Evolutionary conservation across 192 early-diverging fungal genomes (phyloP), one percentile per base, ranked within the genome.

Genomic region (Physocladia obscura): DNA sequence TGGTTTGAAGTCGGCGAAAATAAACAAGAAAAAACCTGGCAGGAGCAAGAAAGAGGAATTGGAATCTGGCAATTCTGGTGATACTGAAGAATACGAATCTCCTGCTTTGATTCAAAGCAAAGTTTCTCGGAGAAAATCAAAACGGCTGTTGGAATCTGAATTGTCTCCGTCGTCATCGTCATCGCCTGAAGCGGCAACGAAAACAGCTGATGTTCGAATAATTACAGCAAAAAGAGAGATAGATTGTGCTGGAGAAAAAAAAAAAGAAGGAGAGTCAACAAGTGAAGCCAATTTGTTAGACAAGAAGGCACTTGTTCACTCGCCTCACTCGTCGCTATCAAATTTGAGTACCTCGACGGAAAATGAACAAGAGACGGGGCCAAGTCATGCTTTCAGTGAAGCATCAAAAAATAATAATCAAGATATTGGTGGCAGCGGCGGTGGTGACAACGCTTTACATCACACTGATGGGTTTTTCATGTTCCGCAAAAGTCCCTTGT

Each of bases 31-130:
- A 27, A 65, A 30, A 11, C 34, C n/a, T 21, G n/a, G 52, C 49
- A 29, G 63, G 19, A 39, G 61, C 61, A 31, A 58, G 19, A 8
- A 11, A 52, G 24, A 38, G 19, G 63, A 39, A 13, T 8, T 21
- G 19, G 47, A 50, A 32, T 44, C 49, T 30, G 63, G 63, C 6
- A 65, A 65, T 52, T 65, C 44, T 30, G 63, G 63, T 5, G 63
- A 65, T 36, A 51, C 49, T 21, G 63, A 65, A 65, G 63, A 65
- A 26, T 32, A 34, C 49, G n/a, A 44, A 44, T n/a, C 40, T 44
- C n/a, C n/a, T n/a, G n/a, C n/a, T n/a, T n/a, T n/a, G n/a, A n/a
- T n/a, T n/a, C n/a, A n/a, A 44, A 44, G 11, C 8, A 44, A 13
- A 44, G 40, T 44, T 44, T 44, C 8, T n/a, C 40, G 40, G n/a